These are phyloP conservation scores for Penicillium taxi DNA, from an alignment of 495 filamentous ascomycete species.

Conservation along the genomic window DNA sequence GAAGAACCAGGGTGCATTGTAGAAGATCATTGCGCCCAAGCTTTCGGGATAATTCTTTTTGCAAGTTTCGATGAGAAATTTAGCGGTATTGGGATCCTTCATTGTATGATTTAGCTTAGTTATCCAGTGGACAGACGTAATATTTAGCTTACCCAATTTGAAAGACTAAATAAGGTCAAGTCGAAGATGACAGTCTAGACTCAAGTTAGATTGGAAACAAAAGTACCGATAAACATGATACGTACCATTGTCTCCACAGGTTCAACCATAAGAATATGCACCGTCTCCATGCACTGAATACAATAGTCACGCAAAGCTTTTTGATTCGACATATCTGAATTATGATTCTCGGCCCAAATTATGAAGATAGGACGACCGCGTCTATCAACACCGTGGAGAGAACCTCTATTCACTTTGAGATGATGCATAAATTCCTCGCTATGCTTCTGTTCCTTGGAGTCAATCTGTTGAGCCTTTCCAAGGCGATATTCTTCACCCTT, in stretches of 20 bases:
- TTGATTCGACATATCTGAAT: constrained; percentile 70
- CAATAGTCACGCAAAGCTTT: constrained; percentile 73
- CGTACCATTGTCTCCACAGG: constrained; percentile 78
- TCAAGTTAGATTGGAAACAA: constrained; percentile 22
- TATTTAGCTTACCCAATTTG: constrained; percentile 66
- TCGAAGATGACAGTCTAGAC: constrained; percentile 77
- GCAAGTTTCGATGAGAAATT: constrained; percentile 95
- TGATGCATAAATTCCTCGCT: constrained; percentile 74
- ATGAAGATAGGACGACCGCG: constrained; percentile 73
- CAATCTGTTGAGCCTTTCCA: constrained; percentile 46
- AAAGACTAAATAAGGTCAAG: constrained; percentile 79
- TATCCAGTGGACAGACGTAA: not conserved
- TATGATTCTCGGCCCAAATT: constrained; percentile 69
- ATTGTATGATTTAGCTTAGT: constrained; percentile 1
- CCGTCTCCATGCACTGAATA: constrained; percentile 83
- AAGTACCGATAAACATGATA: not conserved
- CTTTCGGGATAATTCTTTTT: constrained; percentile 93
- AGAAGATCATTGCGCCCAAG: constrained; percentile 77
- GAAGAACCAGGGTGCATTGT: constrained; percentile 94
- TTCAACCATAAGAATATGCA: constrained; percentile 61
- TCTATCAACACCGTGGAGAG: constrained; percentile 75
- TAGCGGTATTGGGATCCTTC: constrained; percentile 85
- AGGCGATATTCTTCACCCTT: constrained; percentile 63
- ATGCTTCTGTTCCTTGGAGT: constrained; percentile 49
- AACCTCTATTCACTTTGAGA: constrained; percentile 81